A percentile compares a stretch with the other conserved stretches of the same genome.
These are phyloP conservation scores for Grosmannia clavigera DNA, from an alignment of 2,329 filamentous ascomycete genomes.

Conservation along the genomic window DNA sequence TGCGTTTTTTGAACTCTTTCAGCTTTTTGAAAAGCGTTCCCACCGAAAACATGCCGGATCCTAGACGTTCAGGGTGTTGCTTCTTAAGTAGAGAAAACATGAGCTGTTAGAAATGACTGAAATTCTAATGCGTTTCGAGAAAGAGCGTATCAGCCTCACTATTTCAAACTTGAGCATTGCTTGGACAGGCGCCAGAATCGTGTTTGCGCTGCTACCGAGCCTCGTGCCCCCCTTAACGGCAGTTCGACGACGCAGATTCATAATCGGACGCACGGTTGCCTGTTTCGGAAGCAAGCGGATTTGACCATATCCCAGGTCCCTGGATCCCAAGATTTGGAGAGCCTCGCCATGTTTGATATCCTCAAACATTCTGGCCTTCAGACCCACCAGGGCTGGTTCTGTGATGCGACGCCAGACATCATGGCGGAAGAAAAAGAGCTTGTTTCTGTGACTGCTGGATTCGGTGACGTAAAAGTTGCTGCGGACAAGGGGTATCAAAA, in stretches of 20 bases:
- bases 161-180: slow-evolving; percentile 70
- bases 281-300: slow-evolving; percentile 76
- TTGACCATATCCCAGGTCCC: slow-evolving; percentile 62
- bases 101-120: neutral
- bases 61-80: slow-evolving; percentile 47
- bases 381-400: slow-evolving; percentile 53
- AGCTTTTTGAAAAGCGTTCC: slow-evolving; percentile 67
- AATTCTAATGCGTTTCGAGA: too few species aligned
- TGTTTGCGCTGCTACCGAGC: slow-evolving; percentile 56
- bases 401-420: slow-evolving; percentile 75
- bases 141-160: slow-evolving; percentile 25
- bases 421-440: slow-evolving; percentile 86
- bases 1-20: slow-evolving; percentile 49
- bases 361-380: slow-evolving; percentile 68
- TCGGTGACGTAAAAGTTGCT: slow-evolving; percentile 93
- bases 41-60: slow-evolving; percentile 69
- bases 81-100: neutral
- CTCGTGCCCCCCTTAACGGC: slow-evolving; percentile 37
- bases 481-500: slow-evolving; percentile 75
- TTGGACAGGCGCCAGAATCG: slow-evolving; percentile 52
- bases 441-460: slow-evolving; percentile 65
- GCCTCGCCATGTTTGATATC: slow-evolving; percentile 52
- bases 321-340: slow-evolving; percentile 42
- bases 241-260: slow-evolving; percentile 63
- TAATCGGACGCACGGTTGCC: slow-evolving; percentile 66